A percentile compares a stretch with the other conserved stretches of the same genome.
These are phyloP conservation scores for Pleurozium schreberi DNA, from an alignment of 225 moss, liverwort and hornwort genomes.

Conservation along the genomic window DNA sequence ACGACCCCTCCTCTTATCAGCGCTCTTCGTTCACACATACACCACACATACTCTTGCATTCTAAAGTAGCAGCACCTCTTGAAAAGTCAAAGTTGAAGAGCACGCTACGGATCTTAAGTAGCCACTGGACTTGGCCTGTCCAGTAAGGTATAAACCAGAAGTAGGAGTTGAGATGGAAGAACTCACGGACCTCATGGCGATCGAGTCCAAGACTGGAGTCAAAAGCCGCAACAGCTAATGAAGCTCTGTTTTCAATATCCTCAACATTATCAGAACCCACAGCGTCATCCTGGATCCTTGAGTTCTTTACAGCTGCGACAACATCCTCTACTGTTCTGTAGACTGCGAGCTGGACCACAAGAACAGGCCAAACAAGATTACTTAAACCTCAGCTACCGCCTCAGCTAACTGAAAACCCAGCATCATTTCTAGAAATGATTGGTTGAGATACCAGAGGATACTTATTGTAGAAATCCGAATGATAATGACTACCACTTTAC, in stretches of 20 bases:
- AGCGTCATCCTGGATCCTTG: conserved; percentile 9
- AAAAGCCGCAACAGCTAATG: conserved; percentile 54
- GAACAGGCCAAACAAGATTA: not conserved
- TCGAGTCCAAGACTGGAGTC: conserved; percentile 63
- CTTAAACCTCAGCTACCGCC: not conserved
- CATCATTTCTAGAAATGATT: not conserved
- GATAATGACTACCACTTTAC: not conserved
- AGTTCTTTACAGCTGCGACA: conserved; percentile 43
- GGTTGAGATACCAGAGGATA: not conserved
- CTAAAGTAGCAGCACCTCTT: not conserved
- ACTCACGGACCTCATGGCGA: conserved; percentile 54
- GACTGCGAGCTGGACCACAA: conserved; percentile 78
- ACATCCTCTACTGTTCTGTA: conserved; percentile 54
- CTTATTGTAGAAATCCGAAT: not conserved
- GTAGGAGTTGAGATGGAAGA: not conserved
- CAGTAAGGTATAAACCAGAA: not conserved
- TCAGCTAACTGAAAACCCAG: not conserved
- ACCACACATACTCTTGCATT: not conserved
- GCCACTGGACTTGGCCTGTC: not conserved
- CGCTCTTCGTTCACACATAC: not conserved
- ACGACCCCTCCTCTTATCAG: not conserved
- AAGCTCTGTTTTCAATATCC: conserved; percentile 33
- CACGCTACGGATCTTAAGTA: not conserved
- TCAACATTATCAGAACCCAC: conserved; percentile 15
- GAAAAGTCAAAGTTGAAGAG: not conserved